These are phyloP conservation scores for Aspergillus ostianus DNA, from an alignment of 495 filamentous ascomycete genomes.

Conservation along the genomic window DNA sequence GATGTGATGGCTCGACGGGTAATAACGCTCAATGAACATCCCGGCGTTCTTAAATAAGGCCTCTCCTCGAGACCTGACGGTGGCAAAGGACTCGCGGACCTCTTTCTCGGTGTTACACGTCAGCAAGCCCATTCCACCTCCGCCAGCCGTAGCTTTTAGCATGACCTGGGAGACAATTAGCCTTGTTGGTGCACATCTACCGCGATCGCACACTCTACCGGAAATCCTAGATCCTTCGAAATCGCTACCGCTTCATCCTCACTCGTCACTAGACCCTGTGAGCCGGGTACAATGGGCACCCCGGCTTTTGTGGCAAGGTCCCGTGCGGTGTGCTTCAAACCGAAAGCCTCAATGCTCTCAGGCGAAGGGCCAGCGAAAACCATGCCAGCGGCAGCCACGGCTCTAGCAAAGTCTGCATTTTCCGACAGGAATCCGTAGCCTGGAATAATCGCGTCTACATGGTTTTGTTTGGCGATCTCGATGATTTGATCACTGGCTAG, in stretches of 20 bases:
- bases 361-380: slow-evolving; percentile 54
- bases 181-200: background rate
- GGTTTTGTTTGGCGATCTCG: slow-evolving; percentile 40
- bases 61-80: slow-evolving; percentile 37
- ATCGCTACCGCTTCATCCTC: slow-evolving; percentile 46
- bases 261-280: slow-evolving; percentile 42
- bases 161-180: slow-evolving; percentile 35
- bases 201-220: slow-evolving; percentile 23
- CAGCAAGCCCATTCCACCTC: slow-evolving; percentile 56
- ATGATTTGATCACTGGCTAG: slow-evolving; percentile 43
- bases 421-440: slow-evolving; percentile 61
- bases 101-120: slow-evolving; percentile 37
- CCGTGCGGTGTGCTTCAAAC: slow-evolving; percentile 56
- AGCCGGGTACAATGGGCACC: slow-evolving; percentile 55
- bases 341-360: slow-evolving; percentile 53
- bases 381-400: slow-evolving; percentile 47
- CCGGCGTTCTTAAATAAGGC: slow-evolving; percentile 46
- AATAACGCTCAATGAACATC: slow-evolving; percentile 46
- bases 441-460: slow-evolving; percentile 51
- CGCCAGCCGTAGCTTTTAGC: slow-evolving; percentile 58
- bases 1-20: slow-evolving; percentile 43
- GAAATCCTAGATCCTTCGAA: slow-evolving; percentile 48
- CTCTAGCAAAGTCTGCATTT: slow-evolving; percentile 54
- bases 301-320: slow-evolving; percentile 48
- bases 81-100: slow-evolving; percentile 35